Base-by-base conservation (phyloP, 208 protist species). In the Plasmodiophora brassicae region DNA sequence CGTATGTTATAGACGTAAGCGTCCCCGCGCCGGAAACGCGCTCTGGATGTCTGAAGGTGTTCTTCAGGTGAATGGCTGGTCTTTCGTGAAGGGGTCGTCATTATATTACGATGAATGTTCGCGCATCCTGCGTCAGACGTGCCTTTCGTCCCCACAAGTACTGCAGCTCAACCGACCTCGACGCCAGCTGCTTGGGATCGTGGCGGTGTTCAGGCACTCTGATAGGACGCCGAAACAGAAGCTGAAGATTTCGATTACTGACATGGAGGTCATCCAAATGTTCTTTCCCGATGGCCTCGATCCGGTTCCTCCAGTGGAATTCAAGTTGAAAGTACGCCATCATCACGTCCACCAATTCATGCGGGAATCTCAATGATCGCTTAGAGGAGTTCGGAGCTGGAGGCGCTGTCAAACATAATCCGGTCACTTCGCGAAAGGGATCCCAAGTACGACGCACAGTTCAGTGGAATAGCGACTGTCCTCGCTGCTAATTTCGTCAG, bases 21-120 rank as follows among this genome's bases (percentile, higher is more conserved):
- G 25, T n/a, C n/a, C n/a, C n/a, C n/a, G n/a, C n/a, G n/a, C n/a
- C n/a, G n/a, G n/a, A n/a, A n/a, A n/a, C n/a, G n/a, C n/a, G n/a
- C n/a, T n/a, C n/a, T n/a, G n/a, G n/a, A n/a, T n/a, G n/a, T n/a
- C n/a, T n/a, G n/a, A n/a, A n/a, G n/a, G n/a, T n/a, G n/a, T n/a
- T n/a, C 95, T 93, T 88, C 94, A 96, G 89, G 95, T 96, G 25
- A 96, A 96, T 89, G 95, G 95, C 25, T 96, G 93, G 94, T 90
- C 84, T 20, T 95, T 95, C 87, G 94, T 96, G 0, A 96, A 96
- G 88, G 84, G 41, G 1, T 87, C 84, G 14, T 8, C 43, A 0
- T 83, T 92, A 43, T 95, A 94, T 88, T 93, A 92, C 50, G 45
- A 92, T 39, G 85, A 88, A 20, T 91, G 88, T 41, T 84, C 85